Evolutionary conservation across 108 stramenopile species (phyloP).

Genomic region (Schizochytrium sp.): DNA sequence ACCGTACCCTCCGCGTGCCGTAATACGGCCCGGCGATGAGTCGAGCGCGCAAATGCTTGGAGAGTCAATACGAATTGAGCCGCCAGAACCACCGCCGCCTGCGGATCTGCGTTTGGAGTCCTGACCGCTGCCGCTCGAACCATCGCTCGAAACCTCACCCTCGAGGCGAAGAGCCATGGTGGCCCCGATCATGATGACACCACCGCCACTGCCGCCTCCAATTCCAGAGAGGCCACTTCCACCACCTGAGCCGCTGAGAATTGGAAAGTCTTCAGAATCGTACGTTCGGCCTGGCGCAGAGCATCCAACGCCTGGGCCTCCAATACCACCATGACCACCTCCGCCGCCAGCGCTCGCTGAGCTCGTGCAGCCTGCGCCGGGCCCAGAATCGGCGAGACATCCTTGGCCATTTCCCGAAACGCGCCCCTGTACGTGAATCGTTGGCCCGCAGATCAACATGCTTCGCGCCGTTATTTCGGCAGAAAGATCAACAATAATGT

Average conservation of each 20-base stretch:
- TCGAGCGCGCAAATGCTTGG: background rate
- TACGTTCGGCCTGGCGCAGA: background rate
- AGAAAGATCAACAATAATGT: background rate
- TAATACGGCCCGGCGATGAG: background rate
- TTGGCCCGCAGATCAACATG: background rate
- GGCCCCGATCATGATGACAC: background rate
- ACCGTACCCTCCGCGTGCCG: background rate
- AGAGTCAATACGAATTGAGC: background rate
- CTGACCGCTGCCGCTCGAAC: background rate
- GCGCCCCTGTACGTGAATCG: background rate
- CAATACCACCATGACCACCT: background rate
- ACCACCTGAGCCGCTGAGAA: background rate
- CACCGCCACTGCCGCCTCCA: constrained; percentile 4
- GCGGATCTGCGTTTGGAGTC: background rate
- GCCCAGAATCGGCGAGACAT: background rate
- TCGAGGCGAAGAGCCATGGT: background rate
- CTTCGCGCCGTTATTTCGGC: background rate
- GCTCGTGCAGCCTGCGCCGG: background rate
- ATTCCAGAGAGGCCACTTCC: background rate
- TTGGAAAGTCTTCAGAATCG: background rate
- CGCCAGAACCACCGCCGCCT: constrained; percentile 4
- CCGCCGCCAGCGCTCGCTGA: background rate
- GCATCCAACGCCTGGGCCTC: background rate
- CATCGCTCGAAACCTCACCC: background rate
- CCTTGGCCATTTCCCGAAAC: background rate